Percentiles rank a stretch among this genome's conserved stretches.
Evolutionary conservation across 192 early-diverging fungal genomes (phyloP).

Genomic region (Dissophora globulifera): DNA sequence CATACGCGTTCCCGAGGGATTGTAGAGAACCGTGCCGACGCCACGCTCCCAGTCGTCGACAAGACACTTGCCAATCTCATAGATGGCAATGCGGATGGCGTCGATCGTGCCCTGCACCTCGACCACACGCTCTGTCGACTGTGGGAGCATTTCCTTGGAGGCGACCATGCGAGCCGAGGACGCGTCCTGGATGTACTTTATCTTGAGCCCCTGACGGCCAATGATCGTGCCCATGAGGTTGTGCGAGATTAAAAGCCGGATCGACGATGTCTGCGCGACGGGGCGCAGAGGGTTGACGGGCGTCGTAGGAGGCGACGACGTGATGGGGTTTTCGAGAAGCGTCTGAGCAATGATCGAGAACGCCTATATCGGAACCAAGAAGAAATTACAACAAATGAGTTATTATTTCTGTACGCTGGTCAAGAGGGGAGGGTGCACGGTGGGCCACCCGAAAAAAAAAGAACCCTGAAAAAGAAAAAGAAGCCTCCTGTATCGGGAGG

Average conservation of each 20-base stretch:
- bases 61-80: slow-evolving; percentile 86
- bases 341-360: slow-evolving; percentile 86
- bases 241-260: slow-evolving; percentile 93
- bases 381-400: no score
- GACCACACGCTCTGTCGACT: slow-evolving; percentile 93
- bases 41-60: slow-evolving; percentile 88
- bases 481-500: no score
- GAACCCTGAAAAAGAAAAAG: no score
- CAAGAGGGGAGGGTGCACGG: no score
- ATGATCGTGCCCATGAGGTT: slow-evolving; percentile 92
- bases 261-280: slow-evolving; percentile 63
- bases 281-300: slow-evolving; percentile 59
- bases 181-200: slow-evolving; percentile 94
- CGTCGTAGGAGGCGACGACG: slow-evolving; percentile 61
- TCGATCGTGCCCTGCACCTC: slow-evolving; percentile 88
- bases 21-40: slow-evolving; percentile 86
- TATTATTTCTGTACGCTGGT: no score
- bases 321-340: slow-evolving; percentile 79
- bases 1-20: slow-evolving; percentile 64
- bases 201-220: slow-evolving; percentile 92
- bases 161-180: slow-evolving; percentile 89
- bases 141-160: slow-evolving; percentile 91
- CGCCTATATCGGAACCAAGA: slow-evolving; percentile 63
- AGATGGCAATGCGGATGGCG: slow-evolving; percentile 84
- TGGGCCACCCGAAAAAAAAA: no score